Conservation (phyloP, 805 yeast genomes). For the Yamadazyma nakazawae region DNA sequence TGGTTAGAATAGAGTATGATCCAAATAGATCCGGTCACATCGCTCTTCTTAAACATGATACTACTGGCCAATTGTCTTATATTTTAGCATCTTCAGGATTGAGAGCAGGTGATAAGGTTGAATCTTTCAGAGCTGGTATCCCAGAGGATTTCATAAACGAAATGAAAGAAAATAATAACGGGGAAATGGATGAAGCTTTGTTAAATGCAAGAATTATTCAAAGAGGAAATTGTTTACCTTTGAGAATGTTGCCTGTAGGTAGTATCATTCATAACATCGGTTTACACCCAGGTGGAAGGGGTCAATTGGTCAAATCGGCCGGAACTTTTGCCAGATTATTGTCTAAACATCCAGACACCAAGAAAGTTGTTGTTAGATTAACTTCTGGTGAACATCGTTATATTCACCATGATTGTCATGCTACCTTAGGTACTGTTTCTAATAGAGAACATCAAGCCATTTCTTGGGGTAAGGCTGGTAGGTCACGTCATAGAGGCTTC, state of each 20-base stretch:
- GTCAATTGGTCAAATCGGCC: conserved; percentile 88
- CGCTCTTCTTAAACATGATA: conserved; percentile 71
- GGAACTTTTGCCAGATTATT: conserved; percentile 90
- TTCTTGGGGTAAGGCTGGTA: conserved; percentile 94
- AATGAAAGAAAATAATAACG: conserved; percentile 64
- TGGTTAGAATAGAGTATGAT: conserved; percentile 88
- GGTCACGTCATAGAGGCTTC: conserved; percentile 86
- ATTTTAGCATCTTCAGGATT: conserved; percentile 90
- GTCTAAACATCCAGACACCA: conserved; percentile 68
- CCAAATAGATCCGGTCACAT: conserved; percentile 93
- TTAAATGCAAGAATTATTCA: conserved; percentile 82
- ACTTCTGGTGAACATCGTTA: conserved; percentile 94
- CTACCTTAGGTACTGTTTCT: conserved; percentile 90
- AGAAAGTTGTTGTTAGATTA: conserved; percentile 73
- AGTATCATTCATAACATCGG: conserved; percentile 87
- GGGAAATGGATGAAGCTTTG: conserved; percentile 87
- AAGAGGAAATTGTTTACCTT: conserved; percentile 92
- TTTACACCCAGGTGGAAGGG: conserved; percentile 65
- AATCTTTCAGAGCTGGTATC: conserved; percentile 84
- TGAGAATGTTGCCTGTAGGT: conserved; percentile 92
- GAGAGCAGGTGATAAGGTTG: conserved; percentile 88
- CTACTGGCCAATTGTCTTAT: conserved; percentile 64
- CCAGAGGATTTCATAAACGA: conserved; percentile 70
- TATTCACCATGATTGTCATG: conserved; percentile 80
- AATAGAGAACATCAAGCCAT: conserved; percentile 89